Conservation (phyloP, 345 rosid genomes). For the Stellera chamaejasme region DNA sequence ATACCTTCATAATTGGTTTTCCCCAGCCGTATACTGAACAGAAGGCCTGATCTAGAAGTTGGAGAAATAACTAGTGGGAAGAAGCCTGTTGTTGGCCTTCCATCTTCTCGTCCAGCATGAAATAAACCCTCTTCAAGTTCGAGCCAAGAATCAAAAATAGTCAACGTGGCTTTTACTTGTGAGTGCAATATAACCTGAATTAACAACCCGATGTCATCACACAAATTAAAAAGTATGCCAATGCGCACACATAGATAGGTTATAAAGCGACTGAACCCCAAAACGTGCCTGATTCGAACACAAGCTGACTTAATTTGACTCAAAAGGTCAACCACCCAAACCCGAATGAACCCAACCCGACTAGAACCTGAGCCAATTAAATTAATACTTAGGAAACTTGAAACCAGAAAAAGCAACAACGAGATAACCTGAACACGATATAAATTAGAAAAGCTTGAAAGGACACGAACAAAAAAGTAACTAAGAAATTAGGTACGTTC, state of each 20-base stretch:
- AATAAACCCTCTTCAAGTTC: slow-evolving; percentile 90
- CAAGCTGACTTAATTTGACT: no score
- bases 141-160: slow-evolving; percentile 83
- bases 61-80: slow-evolving; percentile 83
- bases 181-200: slow-evolving; percentile 82
- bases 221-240: neutral
- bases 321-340: no score
- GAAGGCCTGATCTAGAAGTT: slow-evolving; percentile 65
- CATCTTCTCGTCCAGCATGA: slow-evolving; percentile 51
- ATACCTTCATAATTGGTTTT: slow-evolving; percentile 49
- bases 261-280: neutral
- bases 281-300: no score
- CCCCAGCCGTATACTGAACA: slow-evolving; percentile 61
- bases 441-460: no score
- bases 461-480: no score
- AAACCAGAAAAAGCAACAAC: no score
- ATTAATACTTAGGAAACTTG: no score
- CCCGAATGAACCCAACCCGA: no score
- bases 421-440: no score
- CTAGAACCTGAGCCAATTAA: no score
- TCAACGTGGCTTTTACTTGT: slow-evolving; percentile 79
- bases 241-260: neutral
- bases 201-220: slow-evolving; percentile 4
- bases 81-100: slow-evolving; percentile 75
- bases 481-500: no score